Evolutionary conservation across 345 rosid species (phyloP), one percentile per base, ranked within the genome.

Genomic region (Microcos paniculata): DNA sequence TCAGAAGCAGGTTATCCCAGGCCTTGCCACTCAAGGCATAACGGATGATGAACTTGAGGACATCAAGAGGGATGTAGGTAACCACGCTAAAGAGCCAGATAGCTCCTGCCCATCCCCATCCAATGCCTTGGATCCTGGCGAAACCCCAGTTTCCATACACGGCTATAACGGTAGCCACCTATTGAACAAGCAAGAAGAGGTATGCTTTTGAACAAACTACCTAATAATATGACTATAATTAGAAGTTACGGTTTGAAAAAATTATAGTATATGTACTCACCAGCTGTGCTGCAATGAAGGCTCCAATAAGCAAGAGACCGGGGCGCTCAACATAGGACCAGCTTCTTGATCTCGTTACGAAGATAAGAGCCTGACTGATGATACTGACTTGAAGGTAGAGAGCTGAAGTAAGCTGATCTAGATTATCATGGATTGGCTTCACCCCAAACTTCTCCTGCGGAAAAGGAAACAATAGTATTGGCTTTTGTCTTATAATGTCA

Each of bases 301-400:
- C 97, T 23, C 33, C 51, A 0, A 80, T 0, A 14, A 92, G 97
- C 74, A 84, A 71, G 75, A 79, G 4, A 4, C 96, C 92, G 1
- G 97, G 97, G 61, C 91, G 83, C 45, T 92, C 97, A 3, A 84
- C 24, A 28, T 81, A 90, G 62, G 97, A 92, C 96, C 96, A 90
- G 79, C 96, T 83, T 67, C 97, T 83, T 26, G 96, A 89, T 72
- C 97, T 81, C 11, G 97, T 92, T 35, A 92, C 97, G 57, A 90
- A 92, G 80, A 92, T 92, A 62, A 92, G 95, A 31, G 97, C 97
- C 78, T 90, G 97, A 75, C 97, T 92, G 74, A 92, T 87, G 62
- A 88, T 90, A 85, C 97, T 92, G 59, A 92, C 97, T 86, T 92
- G 97, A 72, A 92, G 92, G 82, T 92, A 92, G 10, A 92, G 77